Base-by-base conservation (phyloP, 2,329 filamentous ascomycete species). In the Akanthomyces muscarius region DNA sequence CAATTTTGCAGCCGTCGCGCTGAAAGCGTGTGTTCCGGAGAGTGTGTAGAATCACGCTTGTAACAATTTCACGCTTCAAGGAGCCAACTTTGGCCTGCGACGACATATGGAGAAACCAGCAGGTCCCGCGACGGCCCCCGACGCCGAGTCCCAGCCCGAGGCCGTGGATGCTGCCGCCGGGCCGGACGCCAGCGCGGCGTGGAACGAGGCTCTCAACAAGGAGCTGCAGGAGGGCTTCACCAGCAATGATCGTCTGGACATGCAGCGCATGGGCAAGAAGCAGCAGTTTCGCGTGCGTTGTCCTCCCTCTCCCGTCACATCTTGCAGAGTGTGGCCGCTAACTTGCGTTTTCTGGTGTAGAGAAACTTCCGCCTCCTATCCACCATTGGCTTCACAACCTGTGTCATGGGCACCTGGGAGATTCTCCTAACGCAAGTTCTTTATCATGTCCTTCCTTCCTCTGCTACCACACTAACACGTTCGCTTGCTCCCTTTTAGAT, bases 191-290 rank as follows among this genome's bases (percentile, higher is more conserved):
- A 44, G 14, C 33, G 14, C 21, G 6, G 28, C 48, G 14, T 52
- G 58, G 48, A 61, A 61, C 41, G 58, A 33, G 28, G 54, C 38
- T 11, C 57, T 63, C 54, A 54, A 62, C 7, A 63, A 64, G 30
- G 65, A 66, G 30, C 53, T 65, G 21, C 62, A 63, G 13, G 53
- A 56, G 7, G 67, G 59, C 54, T 62, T 61, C 52, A 67, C 64
- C 13, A 62, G 51, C 57, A 62, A 67, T 36, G 67, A 68, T 28
- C 54, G 61, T 14, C 58, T 63, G 25, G 67, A 68, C 44, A 68
- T 68, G 67, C 66, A 65, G 64, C 67, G 67, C 36, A 64, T 68
- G 65, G 67, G 67, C 58, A 68, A 68, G 52, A 63, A 65, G 63
- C 58, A 61, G 50, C 58, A 61, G 28, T 61, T 61, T 13, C 66